Evolutionary conservation across 257 asterid species (phyloP).

Genomic region (Nicotiana benthamiana): DNA sequence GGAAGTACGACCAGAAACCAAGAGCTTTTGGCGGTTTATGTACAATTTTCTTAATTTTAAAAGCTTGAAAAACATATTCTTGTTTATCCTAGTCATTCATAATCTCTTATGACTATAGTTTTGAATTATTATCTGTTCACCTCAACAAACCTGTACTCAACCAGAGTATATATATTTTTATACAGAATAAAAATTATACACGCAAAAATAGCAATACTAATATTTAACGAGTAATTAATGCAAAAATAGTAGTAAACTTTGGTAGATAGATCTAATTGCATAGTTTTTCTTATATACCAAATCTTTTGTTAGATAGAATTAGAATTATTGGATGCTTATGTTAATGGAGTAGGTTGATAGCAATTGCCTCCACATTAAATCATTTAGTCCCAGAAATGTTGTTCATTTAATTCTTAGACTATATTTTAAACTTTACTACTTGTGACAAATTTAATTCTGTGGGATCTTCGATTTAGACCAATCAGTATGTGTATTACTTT

Average conservation of each 20-base stretch:
- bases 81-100: not conserved
- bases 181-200: too few species aligned
- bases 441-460: not conserved
- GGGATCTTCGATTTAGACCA: not conserved
- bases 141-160: not conserved
- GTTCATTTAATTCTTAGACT: not conserved
- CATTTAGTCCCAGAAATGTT: not conserved
- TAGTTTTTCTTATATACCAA: too few species aligned
- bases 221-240: too few species aligned
- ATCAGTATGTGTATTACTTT: too few species aligned
- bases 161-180: not conserved
- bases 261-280: too few species aligned
- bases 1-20: not conserved
- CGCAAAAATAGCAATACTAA: too few species aligned
- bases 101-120: not conserved
- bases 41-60: not conserved
- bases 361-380: not conserved
- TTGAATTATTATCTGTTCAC: not conserved
- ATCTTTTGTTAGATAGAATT: too few species aligned
- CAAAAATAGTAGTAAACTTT: too few species aligned
- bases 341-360: too few species aligned
- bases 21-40: not conserved
- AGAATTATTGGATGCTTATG: too few species aligned
- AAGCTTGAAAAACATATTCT: not conserved
- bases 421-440: not conserved